phyloP scores from a whole-genome alignment of 176 grass and related monocot species.

The Cenchrus purpureus region DNA sequence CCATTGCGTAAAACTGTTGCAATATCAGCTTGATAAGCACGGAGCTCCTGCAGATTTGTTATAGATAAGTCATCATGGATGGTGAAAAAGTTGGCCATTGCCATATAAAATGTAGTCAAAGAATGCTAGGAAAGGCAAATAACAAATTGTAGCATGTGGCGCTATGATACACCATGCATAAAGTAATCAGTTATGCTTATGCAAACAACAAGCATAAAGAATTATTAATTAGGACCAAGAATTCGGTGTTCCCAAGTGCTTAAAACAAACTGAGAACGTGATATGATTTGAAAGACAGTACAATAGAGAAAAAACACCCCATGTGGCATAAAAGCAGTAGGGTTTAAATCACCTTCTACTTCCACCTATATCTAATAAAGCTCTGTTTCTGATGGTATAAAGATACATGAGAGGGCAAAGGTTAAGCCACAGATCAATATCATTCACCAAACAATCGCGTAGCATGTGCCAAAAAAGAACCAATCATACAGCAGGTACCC shows the following conservation, averaged over 20 bases:
- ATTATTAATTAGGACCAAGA: neutral
- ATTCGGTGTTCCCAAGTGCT: neutral
- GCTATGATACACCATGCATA: neutral
- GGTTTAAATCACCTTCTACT: neutral
- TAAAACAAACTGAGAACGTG: neutral
- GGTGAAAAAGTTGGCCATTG: neutral
- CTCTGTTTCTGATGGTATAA: constrained; percentile 11
- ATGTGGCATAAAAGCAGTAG: constrained; percentile 3
- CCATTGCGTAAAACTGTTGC: constrained; percentile 95
- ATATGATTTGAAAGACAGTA: constrained; percentile 1
- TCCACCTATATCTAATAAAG: constrained; percentile 15
- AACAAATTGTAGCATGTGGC: neutral
- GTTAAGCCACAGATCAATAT: constrained; percentile 31
- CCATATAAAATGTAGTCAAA: constrained; percentile 10
- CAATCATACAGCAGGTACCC: constrained; percentile 30
- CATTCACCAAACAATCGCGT: constrained; percentile 14
- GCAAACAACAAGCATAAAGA: neutral
- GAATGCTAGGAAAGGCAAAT: constrained; percentile 4
- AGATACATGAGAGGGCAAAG: constrained; percentile 5
- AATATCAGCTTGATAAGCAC: constrained; percentile 98
- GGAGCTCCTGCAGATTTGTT: constrained; percentile 71
- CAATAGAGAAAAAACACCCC: neutral
- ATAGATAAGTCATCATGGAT: constrained; percentile 35
- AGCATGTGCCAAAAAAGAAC: constrained; percentile 10
- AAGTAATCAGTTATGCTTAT: neutral